These are phyloP conservation scores for Wallacemonas sp. DNA, from an alignment of 208 protist species.

Conservation along the genomic window DNA sequence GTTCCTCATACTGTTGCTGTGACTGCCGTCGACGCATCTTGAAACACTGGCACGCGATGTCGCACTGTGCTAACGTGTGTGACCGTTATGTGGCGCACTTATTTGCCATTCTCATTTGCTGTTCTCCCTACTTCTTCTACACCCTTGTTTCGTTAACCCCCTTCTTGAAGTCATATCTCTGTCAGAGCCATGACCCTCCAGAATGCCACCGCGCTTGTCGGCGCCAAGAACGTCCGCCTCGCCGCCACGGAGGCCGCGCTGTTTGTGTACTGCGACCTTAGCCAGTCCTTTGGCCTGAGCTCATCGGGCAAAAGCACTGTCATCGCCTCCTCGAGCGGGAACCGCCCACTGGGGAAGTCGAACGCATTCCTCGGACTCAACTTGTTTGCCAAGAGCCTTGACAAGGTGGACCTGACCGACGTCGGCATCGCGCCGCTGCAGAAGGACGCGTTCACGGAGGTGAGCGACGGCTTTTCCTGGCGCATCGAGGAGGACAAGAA, in stretches of 20 bases:
- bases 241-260: constrained; percentile 35
- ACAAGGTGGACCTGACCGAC: constrained; percentile 34
- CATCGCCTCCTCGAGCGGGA: constrained; percentile 75
- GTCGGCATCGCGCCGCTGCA: constrained; percentile 30
- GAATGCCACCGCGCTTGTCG: constrained; percentile 22
- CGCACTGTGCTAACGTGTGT: no score
- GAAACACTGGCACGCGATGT: no score
- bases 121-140: no score
- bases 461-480: constrained; percentile 22
- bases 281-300: constrained; percentile 56
- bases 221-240: constrained; percentile 63
- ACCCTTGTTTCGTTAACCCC: no score
- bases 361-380: constrained; percentile 76
- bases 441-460: constrained; percentile 23
- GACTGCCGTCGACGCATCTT: no score
- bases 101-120: no score
- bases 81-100: no score
- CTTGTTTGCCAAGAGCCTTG: constrained; percentile 64
- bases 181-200: not conserved
- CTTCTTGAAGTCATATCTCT: no score
- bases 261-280: constrained; percentile 67
- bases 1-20: no score
- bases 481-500: constrained; percentile 27
- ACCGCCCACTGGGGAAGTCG: constrained; percentile 75
- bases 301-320: constrained; percentile 65